Base-by-base conservation (phyloP, 2,329 filamentous ascomycete genomes). In the Aureobasidium vineae region DNA sequence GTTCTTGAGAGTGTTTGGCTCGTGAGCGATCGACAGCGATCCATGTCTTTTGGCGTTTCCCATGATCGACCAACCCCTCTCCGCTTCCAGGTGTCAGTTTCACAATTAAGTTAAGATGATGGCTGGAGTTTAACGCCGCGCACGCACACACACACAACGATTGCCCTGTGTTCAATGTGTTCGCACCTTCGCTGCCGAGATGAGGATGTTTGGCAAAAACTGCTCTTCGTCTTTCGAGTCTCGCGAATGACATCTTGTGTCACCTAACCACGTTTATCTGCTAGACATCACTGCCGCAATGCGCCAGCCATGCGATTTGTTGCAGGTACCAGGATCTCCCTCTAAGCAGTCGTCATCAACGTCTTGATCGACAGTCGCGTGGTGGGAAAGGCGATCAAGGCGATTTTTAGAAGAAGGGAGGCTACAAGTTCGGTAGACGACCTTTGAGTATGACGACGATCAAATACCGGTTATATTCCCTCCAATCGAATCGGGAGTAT, bases 341-440 rank as follows among this genome's bases (percentile, higher is more conserved):
- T 45, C 49, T 33, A 53, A 36, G 28, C 36, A 53, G 61, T 64
- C 61, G 61, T 64, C 61, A 64, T 53, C 49, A 64, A 64, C 61
- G 61, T 64, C 47, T 43, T 64, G 61, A 64, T 64, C 61, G 41
- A 40, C 61, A 47, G 43, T 64, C 61, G 61, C 61, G 61, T 64
- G 61, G 61, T 64, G 61, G 41, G 7, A 54, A 54, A 43, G 61
- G 43, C 61, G 61, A 64, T 64, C 61, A 64, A 64, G 59, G 45
- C 59, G 45, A 63, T 50, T 63, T 52, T 63, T 40, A 52, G 59
- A 31, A 63, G 59, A 33, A 43, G 56, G 38, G 6, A 33, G 13
- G 40, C 19, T 21, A 36, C 41, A 50, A 50, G 45, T 52, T 40
- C 41, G 59, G 59, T 63, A 19, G 59, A 41, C 45, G 45, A 33